Evolutionary conservation across 257 asterid species (phyloP).

Genomic region (Capsicum baccatum): DNA sequence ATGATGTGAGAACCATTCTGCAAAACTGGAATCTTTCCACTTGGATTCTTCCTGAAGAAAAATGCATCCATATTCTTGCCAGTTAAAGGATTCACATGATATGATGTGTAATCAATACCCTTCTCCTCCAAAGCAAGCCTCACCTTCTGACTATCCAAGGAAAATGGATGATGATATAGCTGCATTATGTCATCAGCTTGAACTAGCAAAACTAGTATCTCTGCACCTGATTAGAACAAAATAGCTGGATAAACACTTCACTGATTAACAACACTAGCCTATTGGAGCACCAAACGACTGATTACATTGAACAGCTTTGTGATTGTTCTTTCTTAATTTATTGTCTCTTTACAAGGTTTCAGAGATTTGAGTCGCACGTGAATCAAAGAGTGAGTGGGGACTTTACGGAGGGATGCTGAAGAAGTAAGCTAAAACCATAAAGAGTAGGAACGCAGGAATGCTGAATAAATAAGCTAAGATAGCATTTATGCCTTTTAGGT

Average conservation of each 20-base stretch:
- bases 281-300: neutral
- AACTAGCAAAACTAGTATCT: neutral
- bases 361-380: neutral
- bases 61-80: slow-evolving; percentile 79
- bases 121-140: slow-evolving; percentile 88
- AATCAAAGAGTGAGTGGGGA: neutral
- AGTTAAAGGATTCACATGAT: slow-evolving; percentile 83
- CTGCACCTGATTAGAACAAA: neutral
- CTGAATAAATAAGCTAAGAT: neutral
- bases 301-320: neutral
- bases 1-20: slow-evolving; percentile 86
- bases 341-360: neutral
- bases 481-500: neutral
- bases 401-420: neutral
- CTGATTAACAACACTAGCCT: no score
- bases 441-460: neutral
- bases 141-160: slow-evolving; percentile 92
- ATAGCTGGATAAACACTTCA: neutral
- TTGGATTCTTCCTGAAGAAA: slow-evolving; percentile 82
- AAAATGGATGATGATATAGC: slow-evolving; percentile 89
- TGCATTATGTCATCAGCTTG: slow-evolving; percentile 59
- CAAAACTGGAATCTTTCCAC: slow-evolving; percentile 81
- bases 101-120: slow-evolving; percentile 85
- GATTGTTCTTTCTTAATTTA: neutral
- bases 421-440: no score